Evolutionary conservation across 768 basidiomycete genomes (phyloP).

Genomic region (Hortiboletus flavorubellus): DNA sequence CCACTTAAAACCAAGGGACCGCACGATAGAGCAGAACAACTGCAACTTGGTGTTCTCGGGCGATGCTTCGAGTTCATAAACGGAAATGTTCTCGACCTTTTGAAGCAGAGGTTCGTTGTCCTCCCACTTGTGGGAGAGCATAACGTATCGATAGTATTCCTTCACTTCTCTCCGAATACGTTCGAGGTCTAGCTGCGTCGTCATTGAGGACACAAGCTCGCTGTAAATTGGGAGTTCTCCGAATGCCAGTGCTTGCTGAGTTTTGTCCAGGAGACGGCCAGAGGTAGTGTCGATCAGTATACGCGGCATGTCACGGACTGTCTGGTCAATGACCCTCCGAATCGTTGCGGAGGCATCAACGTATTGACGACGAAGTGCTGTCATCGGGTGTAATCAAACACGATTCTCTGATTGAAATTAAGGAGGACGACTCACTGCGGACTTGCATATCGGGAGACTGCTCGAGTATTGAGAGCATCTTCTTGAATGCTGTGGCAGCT

Average conservation of each 20-base stretch:
- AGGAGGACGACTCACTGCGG: background rate
- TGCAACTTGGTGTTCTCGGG: too few species aligned
- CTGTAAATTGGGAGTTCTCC: background rate
- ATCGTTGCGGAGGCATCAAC: background rate
- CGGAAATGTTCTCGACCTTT: too few species aligned
- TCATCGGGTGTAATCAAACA: background rate
- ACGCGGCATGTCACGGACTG: background rate
- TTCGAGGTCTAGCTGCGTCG: background rate
- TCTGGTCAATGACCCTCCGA: background rate
- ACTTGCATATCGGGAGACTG: background rate
- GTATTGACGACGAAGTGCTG: too few species aligned
- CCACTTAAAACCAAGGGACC: too few species aligned
- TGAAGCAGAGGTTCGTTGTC: too few species aligned
- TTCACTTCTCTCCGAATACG: too few species aligned
- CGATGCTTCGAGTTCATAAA: too few species aligned
- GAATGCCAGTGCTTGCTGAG: background rate
- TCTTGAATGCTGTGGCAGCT: background rate
- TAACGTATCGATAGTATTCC: too few species aligned
- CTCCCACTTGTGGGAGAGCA: too few species aligned
- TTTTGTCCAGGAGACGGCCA: background rate
- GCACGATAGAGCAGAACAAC: too few species aligned
- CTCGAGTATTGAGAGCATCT: background rate
- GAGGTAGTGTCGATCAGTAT: too few species aligned
- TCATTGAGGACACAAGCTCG: constrained; percentile 4
- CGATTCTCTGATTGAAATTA: background rate